Conservation (phyloP, 2,329 filamentous ascomycete species). For the Claviceps capensis region DNA sequence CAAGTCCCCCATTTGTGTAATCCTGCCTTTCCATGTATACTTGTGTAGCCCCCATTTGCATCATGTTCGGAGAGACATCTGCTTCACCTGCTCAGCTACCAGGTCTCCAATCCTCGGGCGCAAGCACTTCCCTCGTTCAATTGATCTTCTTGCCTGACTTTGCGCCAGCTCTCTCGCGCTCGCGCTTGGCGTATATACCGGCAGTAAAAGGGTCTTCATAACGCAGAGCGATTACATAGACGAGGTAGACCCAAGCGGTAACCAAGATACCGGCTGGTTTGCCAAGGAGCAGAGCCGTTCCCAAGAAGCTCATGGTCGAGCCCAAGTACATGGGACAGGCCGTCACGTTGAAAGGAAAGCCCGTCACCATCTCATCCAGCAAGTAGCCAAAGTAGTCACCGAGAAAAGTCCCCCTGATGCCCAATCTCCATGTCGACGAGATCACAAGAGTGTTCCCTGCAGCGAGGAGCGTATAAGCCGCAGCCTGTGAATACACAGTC, state of each 20-base stretch:
- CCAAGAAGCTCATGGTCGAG: constrained; percentile 82
- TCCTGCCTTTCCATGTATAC: too few species aligned
- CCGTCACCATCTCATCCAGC: constrained; percentile 87
- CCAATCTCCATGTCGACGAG: constrained; percentile 80
- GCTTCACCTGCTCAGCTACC: too few species aligned
- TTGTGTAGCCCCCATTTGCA: too few species aligned
- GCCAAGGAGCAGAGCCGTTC: constrained; percentile 69
- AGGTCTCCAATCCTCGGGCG: neutral
- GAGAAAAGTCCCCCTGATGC: constrained; percentile 88
- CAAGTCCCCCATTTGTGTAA: too few species aligned
- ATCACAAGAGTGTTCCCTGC: constrained; percentile 75
- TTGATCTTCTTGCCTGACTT: constrained; percentile 38
- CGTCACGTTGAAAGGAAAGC: constrained; percentile 90
- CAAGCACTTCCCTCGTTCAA: constrained; percentile 17
- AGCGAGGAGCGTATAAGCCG: constrained; percentile 59
- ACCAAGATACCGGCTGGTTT: constrained; percentile 77
- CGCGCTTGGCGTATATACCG: constrained; percentile 82
- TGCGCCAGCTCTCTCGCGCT: constrained; percentile 38
- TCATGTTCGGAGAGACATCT: too few species aligned
- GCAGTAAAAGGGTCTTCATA: constrained; percentile 94
- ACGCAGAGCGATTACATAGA: constrained; percentile 68
- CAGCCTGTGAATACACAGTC: constrained; percentile 41
- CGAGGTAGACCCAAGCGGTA: constrained; percentile 58
- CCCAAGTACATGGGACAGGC: constrained; percentile 95
- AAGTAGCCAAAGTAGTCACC: constrained; percentile 98